Base-by-base conservation (phyloP, 139 green algal species). In the Marvania coccoides region DNA sequence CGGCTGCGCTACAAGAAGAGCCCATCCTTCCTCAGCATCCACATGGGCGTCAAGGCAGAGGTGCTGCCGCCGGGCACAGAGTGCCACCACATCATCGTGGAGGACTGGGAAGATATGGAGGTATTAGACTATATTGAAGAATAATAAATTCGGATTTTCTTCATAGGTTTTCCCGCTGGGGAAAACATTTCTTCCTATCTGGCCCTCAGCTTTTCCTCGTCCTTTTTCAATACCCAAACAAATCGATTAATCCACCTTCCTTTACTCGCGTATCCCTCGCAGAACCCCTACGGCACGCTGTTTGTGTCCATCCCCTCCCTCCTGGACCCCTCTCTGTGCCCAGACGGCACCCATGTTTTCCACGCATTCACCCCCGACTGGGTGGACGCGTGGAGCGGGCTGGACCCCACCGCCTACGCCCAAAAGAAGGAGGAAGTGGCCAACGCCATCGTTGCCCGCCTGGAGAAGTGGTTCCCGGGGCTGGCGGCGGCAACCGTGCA, bases 331-430 rank as follows among this genome's bases (percentile, higher is more conserved):
- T 85, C 70, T 1, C 60, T 98, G 39, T 90, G 84, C 9, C 93
- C 93, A 0, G 37, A 74, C 3, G 87, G 77, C 37, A 80, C 75
- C 7, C 93, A 98, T 80, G 84, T 94, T 39, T 81, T 98, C 31
- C 92, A 98, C 76, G 84, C 87, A 66, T 98, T 98, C 79, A 94
- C 91, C 0, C 92, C 88, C n/a, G 89, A 97, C 56, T 98, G 87
- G 87, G 88, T 98, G 0, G 88, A 98, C 48, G 72, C 83, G 42
- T 97, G 83, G 80, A 57, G 23, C 23, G 71, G 70, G 30, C 48
- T 84, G 37, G 37, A 55, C 7, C 54, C 61, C 2, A n/a, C 47
- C 12, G 79, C 76, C 29, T 95, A 95, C 48, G 65, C 81, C 46
- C 29, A 34, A 13, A 86, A 92, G 69, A 97, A 98, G 77, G 77